These are phyloP conservation scores for Avicennia marina DNA, from an alignment of 257 asterid genomes.

Conservation along the genomic window DNA sequence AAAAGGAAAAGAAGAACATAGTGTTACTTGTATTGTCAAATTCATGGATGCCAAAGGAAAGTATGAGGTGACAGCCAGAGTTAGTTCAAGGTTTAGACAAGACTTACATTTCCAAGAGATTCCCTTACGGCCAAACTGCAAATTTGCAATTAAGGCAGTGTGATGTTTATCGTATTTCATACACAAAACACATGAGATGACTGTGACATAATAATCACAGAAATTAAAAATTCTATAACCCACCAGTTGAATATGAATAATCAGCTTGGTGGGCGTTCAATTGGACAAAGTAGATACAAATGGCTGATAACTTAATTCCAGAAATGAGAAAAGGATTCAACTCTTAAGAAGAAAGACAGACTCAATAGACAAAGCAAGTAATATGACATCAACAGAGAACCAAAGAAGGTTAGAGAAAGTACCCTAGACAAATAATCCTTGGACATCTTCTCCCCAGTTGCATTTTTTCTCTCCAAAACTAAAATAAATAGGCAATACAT, in stretches of 20 bases:
- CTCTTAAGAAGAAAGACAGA: too few species aligned
- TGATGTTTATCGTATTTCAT: slow-evolving; percentile 13
- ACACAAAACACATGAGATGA: background rate
- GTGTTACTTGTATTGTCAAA: too few species aligned
- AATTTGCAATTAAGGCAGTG: slow-evolving; percentile 40
- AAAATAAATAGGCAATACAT: slow-evolving; percentile 19
- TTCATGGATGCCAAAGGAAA: background rate
- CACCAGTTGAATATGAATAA: too few species aligned
- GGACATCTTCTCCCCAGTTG: slow-evolving; percentile 38
- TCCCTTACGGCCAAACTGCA: slow-evolving; percentile 69
- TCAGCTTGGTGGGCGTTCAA: too few species aligned
- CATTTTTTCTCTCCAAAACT: slow-evolving; percentile 67
- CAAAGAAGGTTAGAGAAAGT: slow-evolving; percentile 21
- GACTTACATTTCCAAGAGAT: slow-evolving; percentile 43
- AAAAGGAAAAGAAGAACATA: too few species aligned
- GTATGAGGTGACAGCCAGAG: background rate
- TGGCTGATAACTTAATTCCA: too few species aligned
- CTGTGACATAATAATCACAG: background rate
- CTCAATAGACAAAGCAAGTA: too few species aligned
- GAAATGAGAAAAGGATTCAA: too few species aligned
- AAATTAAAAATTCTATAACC: too few species aligned
- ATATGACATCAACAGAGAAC: background rate
- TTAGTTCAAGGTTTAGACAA: slow-evolving; percentile 21
- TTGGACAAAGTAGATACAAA: too few species aligned
- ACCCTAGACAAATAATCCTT: slow-evolving; percentile 66